phyloP scores from a whole-genome alignment of 2,329 filamentous ascomycete species.

The Huntiella omanensis region DNA sequence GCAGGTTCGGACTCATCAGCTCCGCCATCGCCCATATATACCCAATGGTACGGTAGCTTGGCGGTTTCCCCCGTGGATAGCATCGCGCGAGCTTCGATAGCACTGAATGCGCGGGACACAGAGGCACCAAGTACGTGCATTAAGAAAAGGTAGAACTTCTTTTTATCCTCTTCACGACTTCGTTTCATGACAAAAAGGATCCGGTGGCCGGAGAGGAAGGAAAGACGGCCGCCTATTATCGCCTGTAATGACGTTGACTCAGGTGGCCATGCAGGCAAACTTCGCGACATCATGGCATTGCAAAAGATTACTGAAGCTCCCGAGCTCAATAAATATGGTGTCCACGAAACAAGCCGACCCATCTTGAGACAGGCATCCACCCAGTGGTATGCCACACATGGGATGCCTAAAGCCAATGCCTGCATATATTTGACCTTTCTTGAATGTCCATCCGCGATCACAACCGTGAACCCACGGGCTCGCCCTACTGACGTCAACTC shows the following conservation, averaged over 20 bases:
- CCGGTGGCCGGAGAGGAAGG: constrained; percentile 42
- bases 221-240: constrained; percentile 39
- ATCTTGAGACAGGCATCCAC: constrained; percentile 50
- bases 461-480: constrained; percentile 55
- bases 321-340: constrained; percentile 66
- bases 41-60: constrained; percentile 44
- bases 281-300: constrained; percentile 59
- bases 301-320: constrained; percentile 62
- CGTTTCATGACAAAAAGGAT: constrained; percentile 56
- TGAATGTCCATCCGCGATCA: constrained; percentile 73
- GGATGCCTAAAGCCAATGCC: constrained; percentile 73
- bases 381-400: constrained; percentile 73
- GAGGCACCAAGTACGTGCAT: constrained; percentile 59
- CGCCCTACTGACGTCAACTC: constrained; percentile 32
- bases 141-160: constrained; percentile 61
- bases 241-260: constrained; percentile 33
- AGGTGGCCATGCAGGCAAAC: constrained; percentile 42
- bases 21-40: constrained; percentile 55
- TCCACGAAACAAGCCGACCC: constrained; percentile 49
- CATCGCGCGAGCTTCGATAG: constrained; percentile 43
- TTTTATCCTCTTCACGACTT: constrained; percentile 36
- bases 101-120: constrained; percentile 45
- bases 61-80: constrained; percentile 23
- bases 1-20: constrained; percentile 25
- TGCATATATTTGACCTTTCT: constrained; percentile 87